Evolutionary conservation across 1,139 yeast species (phyloP).

Genomic region (Saccharomyces hybrid): DNA sequence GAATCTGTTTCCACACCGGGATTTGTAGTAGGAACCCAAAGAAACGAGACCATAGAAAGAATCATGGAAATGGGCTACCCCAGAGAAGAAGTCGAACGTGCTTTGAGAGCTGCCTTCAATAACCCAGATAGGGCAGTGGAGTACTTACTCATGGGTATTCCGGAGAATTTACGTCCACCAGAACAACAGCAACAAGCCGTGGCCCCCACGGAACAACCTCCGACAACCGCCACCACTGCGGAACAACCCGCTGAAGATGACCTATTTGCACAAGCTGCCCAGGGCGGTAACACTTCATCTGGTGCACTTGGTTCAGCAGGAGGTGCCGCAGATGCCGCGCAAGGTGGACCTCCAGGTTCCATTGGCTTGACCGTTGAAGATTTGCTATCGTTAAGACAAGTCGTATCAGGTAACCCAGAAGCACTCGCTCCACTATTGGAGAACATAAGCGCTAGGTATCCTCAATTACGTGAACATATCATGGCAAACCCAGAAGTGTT

Average conservation of each 20-base stretch:
- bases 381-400: constrained; percentile 62
- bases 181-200: constrained; percentile 13
- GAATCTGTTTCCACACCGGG: constrained; percentile 28
- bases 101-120: constrained; percentile 91
- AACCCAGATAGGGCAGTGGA: constrained; percentile 99
- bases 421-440: constrained; percentile 78
- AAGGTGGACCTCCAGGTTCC: constrained; percentile 28
- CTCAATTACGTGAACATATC: constrained; percentile 77
- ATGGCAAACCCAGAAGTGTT: constrained; percentile 84
- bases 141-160: constrained; percentile 83
- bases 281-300: constrained; percentile 36
- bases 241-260: constrained; percentile 40
- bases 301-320: constrained; percentile 21
- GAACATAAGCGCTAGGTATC: constrained; percentile 76
- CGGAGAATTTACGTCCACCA: constrained; percentile 47
- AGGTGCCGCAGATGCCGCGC: constrained; percentile 20
- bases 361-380: constrained; percentile 39
- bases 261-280: constrained; percentile 65
- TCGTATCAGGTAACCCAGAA: constrained; percentile 82
- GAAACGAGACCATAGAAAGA: constrained; percentile 47
- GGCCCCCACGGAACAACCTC: constrained; percentile 14
- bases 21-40: constrained; percentile 28
- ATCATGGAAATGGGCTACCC: constrained; percentile 97
- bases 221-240: background rate
- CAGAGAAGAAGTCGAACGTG: constrained; percentile 78